A percentile compares a stretch with the other conserved stretches of the same genome.
Evolutionary conservation across 495 filamentous ascomycete genomes (phyloP).

Genomic region (Rusavskia elegans): DNA sequence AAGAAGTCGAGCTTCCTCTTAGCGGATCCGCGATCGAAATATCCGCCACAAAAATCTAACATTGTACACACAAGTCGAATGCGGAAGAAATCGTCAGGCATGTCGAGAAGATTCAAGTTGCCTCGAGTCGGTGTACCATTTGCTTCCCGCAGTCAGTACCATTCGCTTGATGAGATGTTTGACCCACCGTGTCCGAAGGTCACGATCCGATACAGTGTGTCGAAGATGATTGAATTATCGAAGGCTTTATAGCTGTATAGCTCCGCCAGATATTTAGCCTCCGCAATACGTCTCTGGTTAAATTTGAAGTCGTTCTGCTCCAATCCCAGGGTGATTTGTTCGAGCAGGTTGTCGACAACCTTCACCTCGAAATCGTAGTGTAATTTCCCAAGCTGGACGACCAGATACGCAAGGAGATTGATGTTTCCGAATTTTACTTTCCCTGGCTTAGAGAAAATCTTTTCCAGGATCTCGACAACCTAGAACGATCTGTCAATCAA

Average conservation of each 20-base stretch:
- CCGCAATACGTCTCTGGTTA: slow-evolving; percentile 88
- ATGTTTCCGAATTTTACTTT: slow-evolving; percentile 98
- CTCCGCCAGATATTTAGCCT: slow-evolving; percentile 93
- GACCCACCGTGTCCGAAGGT: slow-evolving; percentile 71
- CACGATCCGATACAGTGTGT: slow-evolving; percentile 84
- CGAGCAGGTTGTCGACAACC: slow-evolving; percentile 78
- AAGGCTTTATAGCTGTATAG: slow-evolving; percentile 97
- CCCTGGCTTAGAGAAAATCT: slow-evolving; percentile 85
- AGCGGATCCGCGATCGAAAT: slow-evolving; percentile 81
- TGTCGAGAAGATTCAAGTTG: slow-evolving; percentile 55
- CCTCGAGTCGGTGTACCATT: slow-evolving; percentile 71
- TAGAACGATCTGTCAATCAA: slow-evolving; percentile 8
- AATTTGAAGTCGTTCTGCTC: slow-evolving; percentile 96
- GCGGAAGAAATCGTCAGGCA: slow-evolving; percentile 91
- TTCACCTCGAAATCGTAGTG: slow-evolving; percentile 79
- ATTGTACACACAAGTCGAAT: slow-evolving; percentile 78
- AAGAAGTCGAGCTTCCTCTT: slow-evolving; percentile 99
- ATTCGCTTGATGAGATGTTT: not conserved
- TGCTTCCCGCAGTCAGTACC: slow-evolving; percentile 19
- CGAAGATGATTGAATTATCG: slow-evolving; percentile 89
- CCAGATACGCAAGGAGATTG: slow-evolving; percentile 83
- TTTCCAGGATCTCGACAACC: slow-evolving; percentile 71
- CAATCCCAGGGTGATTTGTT: slow-evolving; percentile 74
- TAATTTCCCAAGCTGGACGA: slow-evolving; percentile 74
- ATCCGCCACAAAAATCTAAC: slow-evolving; percentile 90